Evolutionary conservation across 208 protist genomes (phyloP).

Genomic region (Acanthamoeba triangularis): DNA sequence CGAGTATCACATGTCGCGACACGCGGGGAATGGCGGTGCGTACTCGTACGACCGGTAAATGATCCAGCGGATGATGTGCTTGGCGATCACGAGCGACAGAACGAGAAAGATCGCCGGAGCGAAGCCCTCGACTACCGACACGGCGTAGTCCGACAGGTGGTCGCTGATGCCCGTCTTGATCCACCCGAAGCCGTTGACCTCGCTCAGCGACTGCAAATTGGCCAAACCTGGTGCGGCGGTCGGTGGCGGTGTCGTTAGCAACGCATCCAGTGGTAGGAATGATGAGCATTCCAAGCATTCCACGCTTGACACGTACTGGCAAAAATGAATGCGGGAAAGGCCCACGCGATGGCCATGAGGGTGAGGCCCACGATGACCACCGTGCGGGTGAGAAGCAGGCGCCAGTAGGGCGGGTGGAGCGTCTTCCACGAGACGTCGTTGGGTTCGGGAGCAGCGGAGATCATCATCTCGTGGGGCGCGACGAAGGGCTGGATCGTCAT

Average conservation of each 20-base stretch:
- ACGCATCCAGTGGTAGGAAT: not conserved
- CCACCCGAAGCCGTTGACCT: slow-evolving; percentile 1
- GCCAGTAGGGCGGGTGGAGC: slow-evolving; percentile 16
- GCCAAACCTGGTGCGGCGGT: not conserved
- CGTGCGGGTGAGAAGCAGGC: slow-evolving; percentile 8
- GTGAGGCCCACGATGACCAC: slow-evolving; percentile 10
- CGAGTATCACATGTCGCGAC: too few species aligned
- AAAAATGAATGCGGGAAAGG: slow-evolving; percentile 25
- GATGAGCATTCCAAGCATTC: not conserved
- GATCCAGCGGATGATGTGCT: slow-evolving; percentile 60
- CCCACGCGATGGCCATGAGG: slow-evolving; percentile 16
- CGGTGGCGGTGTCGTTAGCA: not conserved
- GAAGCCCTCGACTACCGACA: slow-evolving; percentile 33
- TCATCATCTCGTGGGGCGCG: slow-evolving; percentile 19
- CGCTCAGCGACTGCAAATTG: slow-evolving; percentile 58
- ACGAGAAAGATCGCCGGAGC: slow-evolving; percentile 41
- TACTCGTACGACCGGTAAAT: slow-evolving; percentile 11
- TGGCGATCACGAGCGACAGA: slow-evolving; percentile 1
- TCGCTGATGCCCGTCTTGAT: slow-evolving; percentile 37
- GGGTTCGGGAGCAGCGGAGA: slow-evolving; percentile 17
- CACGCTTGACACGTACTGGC: not conserved
- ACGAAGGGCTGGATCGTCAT: slow-evolving; percentile 71
- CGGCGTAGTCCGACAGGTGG: slow-evolving; percentile 22
- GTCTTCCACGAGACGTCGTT: slow-evolving; percentile 70
- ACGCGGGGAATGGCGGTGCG: not conserved